Evolutionary conservation across 768 basidiomycete species (phyloP).

Genomic region (Trametes sanguinea): DNA sequence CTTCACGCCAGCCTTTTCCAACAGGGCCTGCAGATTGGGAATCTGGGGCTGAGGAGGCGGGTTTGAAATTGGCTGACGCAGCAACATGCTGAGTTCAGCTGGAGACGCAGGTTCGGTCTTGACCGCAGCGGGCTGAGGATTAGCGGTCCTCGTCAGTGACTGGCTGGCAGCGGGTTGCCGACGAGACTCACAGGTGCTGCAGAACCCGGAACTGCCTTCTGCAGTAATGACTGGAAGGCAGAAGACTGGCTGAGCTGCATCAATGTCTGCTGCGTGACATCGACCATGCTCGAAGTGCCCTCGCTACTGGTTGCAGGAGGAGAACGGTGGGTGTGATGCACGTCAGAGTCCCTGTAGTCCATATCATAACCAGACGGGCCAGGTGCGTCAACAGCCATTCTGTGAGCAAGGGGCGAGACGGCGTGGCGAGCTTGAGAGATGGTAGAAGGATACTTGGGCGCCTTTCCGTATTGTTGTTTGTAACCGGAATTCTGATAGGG

Average conservation of each 20-base stretch:
- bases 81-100: constrained; percentile 2
- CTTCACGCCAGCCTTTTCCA: constrained; percentile 21
- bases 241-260: constrained; percentile 23
- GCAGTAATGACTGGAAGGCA: constrained; percentile 20
- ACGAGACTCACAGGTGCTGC: background rate
- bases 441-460: constrained; percentile 17
- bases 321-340: background rate
- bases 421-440: constrained; percentile 14
- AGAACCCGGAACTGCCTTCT: background rate
- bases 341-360: constrained; percentile 15
- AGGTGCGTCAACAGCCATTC: constrained; percentile 3
- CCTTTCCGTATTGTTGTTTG: constrained; percentile 18
- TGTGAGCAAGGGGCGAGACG: constrained; percentile 9
- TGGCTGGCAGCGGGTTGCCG: background rate
- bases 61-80: background rate
- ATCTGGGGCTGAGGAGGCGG: constrained; percentile 15
- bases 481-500: constrained; percentile 1
- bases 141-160: background rate
- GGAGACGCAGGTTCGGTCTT: constrained; percentile 13
- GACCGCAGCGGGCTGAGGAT: background rate
- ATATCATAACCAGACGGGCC: constrained; percentile 4
- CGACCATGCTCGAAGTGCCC: background rate
- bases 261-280: constrained; percentile 20
- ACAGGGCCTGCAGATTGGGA: constrained; percentile 18
- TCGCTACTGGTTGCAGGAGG: constrained; percentile 3